A percentile compares a stretch with the other conserved stretches of the same genome.
phyloP scores from a whole-genome alignment of 2,329 filamentous ascomycete genomes.

The Colletotrichum chrysophilum region DNA sequence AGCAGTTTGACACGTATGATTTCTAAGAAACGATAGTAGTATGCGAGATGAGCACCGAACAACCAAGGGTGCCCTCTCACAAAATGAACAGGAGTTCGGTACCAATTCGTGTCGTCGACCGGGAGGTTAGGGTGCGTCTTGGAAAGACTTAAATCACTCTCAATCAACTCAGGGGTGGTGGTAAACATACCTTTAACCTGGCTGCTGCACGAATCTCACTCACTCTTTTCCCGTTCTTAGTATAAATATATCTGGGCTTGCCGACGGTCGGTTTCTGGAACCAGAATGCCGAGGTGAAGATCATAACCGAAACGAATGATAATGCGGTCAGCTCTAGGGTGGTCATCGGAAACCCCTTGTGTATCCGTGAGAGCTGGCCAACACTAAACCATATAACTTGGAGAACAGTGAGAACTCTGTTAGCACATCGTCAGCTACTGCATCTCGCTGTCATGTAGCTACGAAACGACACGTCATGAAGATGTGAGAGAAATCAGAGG shows the following conservation, averaged over 20 bases:
- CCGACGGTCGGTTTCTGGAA: neutral
- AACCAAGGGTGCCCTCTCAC: neutral
- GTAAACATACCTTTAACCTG: neutral
- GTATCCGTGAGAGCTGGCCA: neutral
- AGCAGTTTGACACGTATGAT: neutral
- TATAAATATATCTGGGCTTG: neutral
- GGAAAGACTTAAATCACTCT: too few relatives aligned
- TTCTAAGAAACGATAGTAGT: neutral
- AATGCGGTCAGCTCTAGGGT: neutral
- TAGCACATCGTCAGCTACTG: neutral
- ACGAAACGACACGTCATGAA: neutral
- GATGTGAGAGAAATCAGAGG: too few relatives aligned
- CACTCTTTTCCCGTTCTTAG: neutral
- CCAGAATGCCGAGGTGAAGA: neutral
- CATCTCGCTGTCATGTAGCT: too few relatives aligned
- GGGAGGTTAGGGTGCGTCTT: neutral
- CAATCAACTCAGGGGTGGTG: too few relatives aligned
- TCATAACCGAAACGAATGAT: neutral
- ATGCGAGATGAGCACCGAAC: neutral
- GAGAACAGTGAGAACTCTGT: neutral
- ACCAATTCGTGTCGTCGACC: too few relatives aligned
- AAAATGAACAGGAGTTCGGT: neutral
- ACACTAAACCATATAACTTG: neutral
- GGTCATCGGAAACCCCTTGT: neutral
- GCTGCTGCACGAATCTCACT: neutral